Conservation (phyloP, 2,329 filamentous ascomycete genomes). For the Cercospora zeae-maydis region DNA sequence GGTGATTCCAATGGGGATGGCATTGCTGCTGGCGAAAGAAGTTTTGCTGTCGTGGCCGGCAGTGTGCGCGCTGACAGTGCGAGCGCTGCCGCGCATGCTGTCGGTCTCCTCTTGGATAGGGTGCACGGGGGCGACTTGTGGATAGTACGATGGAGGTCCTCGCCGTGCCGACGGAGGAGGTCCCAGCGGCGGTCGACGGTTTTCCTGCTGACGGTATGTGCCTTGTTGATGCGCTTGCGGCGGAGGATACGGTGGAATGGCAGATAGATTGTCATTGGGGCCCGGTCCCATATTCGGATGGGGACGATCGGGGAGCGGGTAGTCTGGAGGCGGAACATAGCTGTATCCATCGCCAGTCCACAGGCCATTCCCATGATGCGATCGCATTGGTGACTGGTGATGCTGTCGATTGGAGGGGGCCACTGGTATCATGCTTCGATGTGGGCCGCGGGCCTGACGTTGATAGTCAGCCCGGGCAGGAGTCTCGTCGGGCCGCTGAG, state of each 20-base stretch:
- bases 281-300: slow-evolving; percentile 5
- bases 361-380: slow-evolving; percentile 32
- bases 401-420: slow-evolving; percentile 20
- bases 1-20: slow-evolving; percentile 43
- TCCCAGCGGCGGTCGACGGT: slow-evolving; percentile 43
- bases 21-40: slow-evolving; percentile 50
- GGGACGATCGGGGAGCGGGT: slow-evolving; percentile 22
- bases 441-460: slow-evolving; percentile 16
- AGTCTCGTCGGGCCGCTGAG: slow-evolving; percentile 29
- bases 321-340: slow-evolving; percentile 22
- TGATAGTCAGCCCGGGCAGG: slow-evolving; percentile 15
- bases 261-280: slow-evolving; percentile 5
- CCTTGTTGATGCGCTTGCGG: slow-evolving; percentile 34
- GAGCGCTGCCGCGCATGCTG: slow-evolving; percentile 32
- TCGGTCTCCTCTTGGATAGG: slow-evolving; percentile 50
- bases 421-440: slow-evolving; percentile 20
- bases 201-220: slow-evolving; percentile 23
- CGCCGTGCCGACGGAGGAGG: slow-evolving; percentile 48
- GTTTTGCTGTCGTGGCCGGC: slow-evolving; percentile 32
- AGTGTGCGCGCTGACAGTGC: slow-evolving; percentile 27
- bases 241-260: slow-evolving; percentile 16
- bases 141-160: slow-evolving; percentile 50
- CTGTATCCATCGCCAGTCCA: slow-evolving; percentile 33
- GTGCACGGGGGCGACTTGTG: slow-evolving; percentile 46
- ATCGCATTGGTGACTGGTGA: slow-evolving; percentile 18